Evolutionary conservation across 2,329 filamentous ascomycete genomes (phyloP), one percentile per base, ranked within the genome.

Genomic region (Botrytis deweyae): DNA sequence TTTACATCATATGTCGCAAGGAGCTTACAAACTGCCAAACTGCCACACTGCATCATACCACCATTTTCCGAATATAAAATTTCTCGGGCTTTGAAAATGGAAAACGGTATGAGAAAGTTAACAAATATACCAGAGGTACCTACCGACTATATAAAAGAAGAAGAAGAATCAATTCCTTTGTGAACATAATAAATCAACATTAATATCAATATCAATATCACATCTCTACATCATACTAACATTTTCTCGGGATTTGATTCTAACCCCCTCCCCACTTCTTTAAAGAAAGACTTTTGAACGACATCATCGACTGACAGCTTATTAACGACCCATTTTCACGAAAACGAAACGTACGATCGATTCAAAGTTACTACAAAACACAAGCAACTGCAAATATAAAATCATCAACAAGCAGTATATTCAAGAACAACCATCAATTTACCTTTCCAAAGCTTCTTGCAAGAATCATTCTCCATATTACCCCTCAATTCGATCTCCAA

Each of bases 241-340:
- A n/a, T 29, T 42, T 66, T 52, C 22, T 55, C 65, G 25, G 46
- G 36, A 55, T 40, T 42, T 29, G 46, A 55, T 68, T 22, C 38
- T 1, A 67, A 16, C 46, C 36, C 46, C 46, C 36, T 42, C 36
- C 65, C 46, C 49, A 22, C 62, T 29, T 52, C 65, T 29, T 40
- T 29, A 16, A 5, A 49, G 63, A 40, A 58, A 58, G 52, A 36
- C 61, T 36, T 49, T 25, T 36, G 65, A 42, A 29, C 65, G 46
- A 68, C 66, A 68, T 68, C 66, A 68, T 68, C 36, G 49, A 68
- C 16, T 68, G 46, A 29, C 36, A 42, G 49, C 49, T 58, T 68
- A 68, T 36, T 68, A 68, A 42, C n/a, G 9, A 68, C 49, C 49
- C 25, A 25, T 42, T 42, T 64, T n/a, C 38, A 42, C 62, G 38